A percentile compares a stretch with the other conserved stretches of the same genome.
Evolutionary conservation across 192 early-diverging fungal genomes (phyloP).

Genomic region (Coemansia sp.): DNA sequence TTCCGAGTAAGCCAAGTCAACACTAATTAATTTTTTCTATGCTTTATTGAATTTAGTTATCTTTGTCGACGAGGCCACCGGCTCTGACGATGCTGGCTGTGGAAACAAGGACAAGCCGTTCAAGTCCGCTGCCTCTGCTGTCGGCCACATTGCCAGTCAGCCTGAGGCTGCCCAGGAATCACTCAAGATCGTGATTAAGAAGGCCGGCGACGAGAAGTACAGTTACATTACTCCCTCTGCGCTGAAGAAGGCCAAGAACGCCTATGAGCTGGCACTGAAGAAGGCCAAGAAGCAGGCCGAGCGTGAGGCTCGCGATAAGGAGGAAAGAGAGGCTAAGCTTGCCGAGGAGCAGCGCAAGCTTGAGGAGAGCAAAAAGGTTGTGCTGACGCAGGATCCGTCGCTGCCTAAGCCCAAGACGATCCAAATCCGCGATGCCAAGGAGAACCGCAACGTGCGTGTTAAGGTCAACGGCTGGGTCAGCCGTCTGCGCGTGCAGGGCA

Average conservation of each 20-base stretch:
- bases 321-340: conserved; percentile 50
- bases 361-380: conserved; percentile 83
- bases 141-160: conserved; percentile 59
- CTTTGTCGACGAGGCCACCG: conserved; percentile 77
- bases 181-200: conserved; percentile 68
- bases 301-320: conserved; percentile 66
- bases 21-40: too few relatives aligned
- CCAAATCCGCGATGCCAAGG: conserved; percentile 67
- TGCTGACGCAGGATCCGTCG: conserved; percentile 67
- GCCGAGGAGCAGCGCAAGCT: conserved; percentile 77
- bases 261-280: conserved; percentile 61
- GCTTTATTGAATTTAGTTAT: conserved; percentile 22
- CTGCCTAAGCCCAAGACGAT: conserved; percentile 80
- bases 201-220: conserved; percentile 71
- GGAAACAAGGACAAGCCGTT: conserved; percentile 79
- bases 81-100: conserved; percentile 75
- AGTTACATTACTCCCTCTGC: conserved; percentile 81
- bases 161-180: conserved; percentile 39
- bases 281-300: conserved; percentile 83
- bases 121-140: conserved; percentile 71
- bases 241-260: conserved; percentile 89
- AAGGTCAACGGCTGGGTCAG: conserved; percentile 95
- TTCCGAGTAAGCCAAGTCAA: too few relatives aligned
- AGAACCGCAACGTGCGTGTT: conserved; percentile 75
- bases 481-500: conserved; percentile 92